Evolutionary conservation across 176 grass and related monocot species (phyloP), one percentile per base, ranked within the genome.

Genomic region (Bolboschoenus planiculmis): DNA sequence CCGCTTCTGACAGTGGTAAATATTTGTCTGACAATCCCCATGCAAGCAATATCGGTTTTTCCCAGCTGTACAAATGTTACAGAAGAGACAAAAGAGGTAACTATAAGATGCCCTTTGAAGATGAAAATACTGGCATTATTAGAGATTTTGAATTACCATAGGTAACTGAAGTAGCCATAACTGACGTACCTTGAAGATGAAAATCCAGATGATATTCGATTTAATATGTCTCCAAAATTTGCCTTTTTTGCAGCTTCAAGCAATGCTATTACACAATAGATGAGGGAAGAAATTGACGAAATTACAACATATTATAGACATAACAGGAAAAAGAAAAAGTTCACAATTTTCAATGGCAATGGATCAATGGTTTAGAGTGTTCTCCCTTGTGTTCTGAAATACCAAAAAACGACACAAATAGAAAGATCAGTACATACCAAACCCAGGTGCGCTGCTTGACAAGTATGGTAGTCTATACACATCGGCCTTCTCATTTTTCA

Each of bases 1-100:
- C 90, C 1, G 95, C 92, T 87, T 94, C 86, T 1, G 90, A 88
- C 21, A 97, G 58, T 0, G 90, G 85, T 39, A 97, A 86, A 54
- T 97, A 90, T 71, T 94, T 97, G 55, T 97, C 95, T 43, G 90
- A 92, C 66, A 94, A 79, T 58, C 95, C 95, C 95, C 95, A 97
- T 63, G 87, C 90, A 16, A 97, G 56, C 81, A 97, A 72, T 89
- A 92, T 84, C 20, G 90, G 90, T 79, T 91, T 94, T 68, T 92
- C 90, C 92, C 92, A 97, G 61, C 95, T 94, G 85, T 75, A 89
- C 37, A 27, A 59, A 80, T 56, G 73, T 7, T 40, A 16, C 29
- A 66, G 54, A 43, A 42, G 47, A 27, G 26, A 27, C 10, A 58
- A 20, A 58, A 58, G 48, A 51, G 15, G 21, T 26, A 58, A 23